Evolutionary conservation across 169 alveolate genomes (phyloP), one percentile per base, ranked within the genome.

Genomic region (Nephromyces sp.): DNA sequence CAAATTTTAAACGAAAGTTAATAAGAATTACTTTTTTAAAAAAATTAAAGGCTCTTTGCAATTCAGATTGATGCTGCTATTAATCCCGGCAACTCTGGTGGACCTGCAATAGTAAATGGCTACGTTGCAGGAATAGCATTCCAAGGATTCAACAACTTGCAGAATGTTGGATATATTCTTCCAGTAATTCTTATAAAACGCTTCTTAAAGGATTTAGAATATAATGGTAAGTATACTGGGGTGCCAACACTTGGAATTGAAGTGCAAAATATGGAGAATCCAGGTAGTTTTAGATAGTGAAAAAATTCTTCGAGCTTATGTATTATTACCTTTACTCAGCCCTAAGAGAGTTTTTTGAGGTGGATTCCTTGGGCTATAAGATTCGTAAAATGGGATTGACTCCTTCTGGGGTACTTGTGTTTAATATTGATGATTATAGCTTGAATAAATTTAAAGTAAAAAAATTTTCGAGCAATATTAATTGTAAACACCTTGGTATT

Each of bases 11-110:
- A 43, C n/a, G n/a, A 15, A 15, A 43, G n/a, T n/a, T 15, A 43
- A 43, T 15, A 43, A 15, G 57, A 43, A 43, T 43, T 15, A 15
- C n/a, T n/a, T 15, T 43, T 43, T 43, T 15, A 43, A 43, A 43
- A n/a, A 35, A 0, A 63, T 32, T 3, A 27, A 8, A 75, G 90
- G 25, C 75, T 90, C 52, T 78, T 90, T 28, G 80, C 91, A 35
- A 88, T 87, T 24, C 95, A 90, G 74, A 90, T 90, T 28, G 95
- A 90, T 78, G 95, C 95, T 0, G 93, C 95, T 29, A 85, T 90
- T 72, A 90, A 90, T 66, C 91, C 95, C 0, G 95, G 95, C 51
- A 90, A 90, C 76, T 86, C 93, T 32, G 95, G 95, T 0, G 94
- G 94, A 6, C 94, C 94, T 1, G 94, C 92, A 0, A 22, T 89